Base-by-base conservation (phyloP, 1,284 basidiomycete genomes). In the Cryptococcus maquisensis region DNA sequence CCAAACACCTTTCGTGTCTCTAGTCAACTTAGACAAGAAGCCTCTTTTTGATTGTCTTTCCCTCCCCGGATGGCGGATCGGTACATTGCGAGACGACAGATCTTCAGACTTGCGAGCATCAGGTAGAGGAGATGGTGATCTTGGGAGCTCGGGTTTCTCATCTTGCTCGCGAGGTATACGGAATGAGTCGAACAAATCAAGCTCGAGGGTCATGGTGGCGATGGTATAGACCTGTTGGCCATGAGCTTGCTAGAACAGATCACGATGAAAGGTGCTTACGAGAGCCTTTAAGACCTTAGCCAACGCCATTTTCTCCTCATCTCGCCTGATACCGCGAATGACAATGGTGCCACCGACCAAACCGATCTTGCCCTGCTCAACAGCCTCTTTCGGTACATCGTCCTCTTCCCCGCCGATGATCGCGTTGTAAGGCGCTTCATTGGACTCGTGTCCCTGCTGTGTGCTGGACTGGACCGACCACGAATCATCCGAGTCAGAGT, bases 301-400 rank as follows among this genome's bases (percentile, higher is more conserved):
- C 16, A 71, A 15, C 3, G 61, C 64, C 39, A 47, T 20, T 16
- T 56, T 42, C 36, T 68, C 65, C 6, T 60, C 54, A 15, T 59
- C 52, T 2, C 47, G 36, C 20, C 38, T 40, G 7, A 66, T 18
- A 6, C 69, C 69, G 12, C 56, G 42, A 3, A 69, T 38, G 5
- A 68, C 52, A 16, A 69, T 44, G 1, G 69, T 71, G 8, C 69
- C 69, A 36, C 69, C 69, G 5, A 68, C 66, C 3, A 69, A 3
- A 10, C 54, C 48, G 5, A 63, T 48, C 23, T 55, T 41, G 1
- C 60, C 60, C 36, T 55, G 37, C 21, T 20, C 44, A 3, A 47
- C 57, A 3, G 46, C 49, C 12, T 52, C 47, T 10, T 37, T 16
- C 0, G 65, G 66, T 6, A 68, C 48, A 52, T 69, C 67, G 46